Evolutionary conservation across 2,329 filamentous ascomycete species (phyloP).

Genomic region (Penicillium sp.): DNA sequence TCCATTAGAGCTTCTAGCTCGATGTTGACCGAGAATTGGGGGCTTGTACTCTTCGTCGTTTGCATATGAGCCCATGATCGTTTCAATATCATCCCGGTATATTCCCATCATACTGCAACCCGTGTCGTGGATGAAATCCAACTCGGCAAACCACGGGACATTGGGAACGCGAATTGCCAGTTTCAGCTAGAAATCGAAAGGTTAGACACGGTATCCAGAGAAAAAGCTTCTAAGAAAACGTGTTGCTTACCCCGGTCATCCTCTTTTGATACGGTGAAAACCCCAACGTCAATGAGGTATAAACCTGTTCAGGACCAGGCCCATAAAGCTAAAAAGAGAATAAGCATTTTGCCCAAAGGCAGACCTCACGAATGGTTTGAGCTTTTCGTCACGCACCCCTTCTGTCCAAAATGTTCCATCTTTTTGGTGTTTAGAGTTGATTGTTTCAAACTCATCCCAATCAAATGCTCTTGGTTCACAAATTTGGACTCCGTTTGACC

Average conservation of each 20-base stretch:
- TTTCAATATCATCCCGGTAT: neutral
- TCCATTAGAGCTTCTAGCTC: neutral
- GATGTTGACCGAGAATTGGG: neutral
- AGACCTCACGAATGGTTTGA: neutral
- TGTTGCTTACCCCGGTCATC: neutral
- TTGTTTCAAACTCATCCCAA: slow-evolving; percentile 6
- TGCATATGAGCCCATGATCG: neutral
- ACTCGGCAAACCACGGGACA: neutral
- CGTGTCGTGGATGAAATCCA: neutral
- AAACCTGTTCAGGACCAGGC: neutral
- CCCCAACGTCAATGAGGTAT: neutral
- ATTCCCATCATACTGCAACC: neutral
- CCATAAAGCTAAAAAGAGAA: neutral
- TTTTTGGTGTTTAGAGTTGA: neutral
- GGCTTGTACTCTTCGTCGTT: neutral
- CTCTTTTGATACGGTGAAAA: fast-evolving
- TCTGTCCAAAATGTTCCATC: slow-evolving; percentile 3
- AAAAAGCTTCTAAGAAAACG: neutral
- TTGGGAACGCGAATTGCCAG: neutral
- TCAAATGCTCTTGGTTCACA: slow-evolving; percentile 4
- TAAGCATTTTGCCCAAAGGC: neutral
- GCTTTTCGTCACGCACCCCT: neutral
- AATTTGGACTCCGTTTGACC: neutral
- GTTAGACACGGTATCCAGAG: neutral
- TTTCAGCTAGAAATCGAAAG: neutral